These are phyloP conservation scores for Trichosporon coremiiforme DNA, from an alignment of 1,284 basidiomycete genomes.

Conservation along the genomic window DNA sequence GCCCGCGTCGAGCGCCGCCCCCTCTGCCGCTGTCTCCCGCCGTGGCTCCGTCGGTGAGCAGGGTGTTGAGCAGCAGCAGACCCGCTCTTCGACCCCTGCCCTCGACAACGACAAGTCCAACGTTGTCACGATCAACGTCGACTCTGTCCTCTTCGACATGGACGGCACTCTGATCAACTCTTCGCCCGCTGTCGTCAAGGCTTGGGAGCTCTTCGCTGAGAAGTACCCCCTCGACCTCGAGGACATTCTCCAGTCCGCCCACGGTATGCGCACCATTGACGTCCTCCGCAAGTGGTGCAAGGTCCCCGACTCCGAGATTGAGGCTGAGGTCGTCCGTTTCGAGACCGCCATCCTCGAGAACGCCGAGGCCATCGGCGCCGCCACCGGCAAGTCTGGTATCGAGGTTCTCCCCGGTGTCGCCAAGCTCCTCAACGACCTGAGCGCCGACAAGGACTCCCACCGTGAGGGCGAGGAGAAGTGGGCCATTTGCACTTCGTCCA, in stretches of 20 bases:
- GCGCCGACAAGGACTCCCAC: conserved; percentile 40
- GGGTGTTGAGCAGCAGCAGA: neutral
- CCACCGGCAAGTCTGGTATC: conserved; percentile 50
- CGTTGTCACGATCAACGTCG: conserved; percentile 56
- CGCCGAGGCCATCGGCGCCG: conserved; percentile 48
- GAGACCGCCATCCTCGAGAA: conserved; percentile 55
- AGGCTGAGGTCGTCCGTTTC: conserved; percentile 54
- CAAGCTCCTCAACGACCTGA: conserved; percentile 49
- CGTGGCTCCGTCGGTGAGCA: conserved; percentile 34
- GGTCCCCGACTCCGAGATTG: conserved; percentile 51
- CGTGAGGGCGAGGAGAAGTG: conserved; percentile 53
- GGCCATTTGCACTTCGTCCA: conserved; percentile 56
- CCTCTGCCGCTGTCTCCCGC: conserved; percentile 43
- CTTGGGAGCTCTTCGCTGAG: conserved; percentile 54
- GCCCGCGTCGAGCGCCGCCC: conserved; percentile 39
- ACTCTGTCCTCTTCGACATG: conserved; percentile 56
- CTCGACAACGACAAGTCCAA: conserved; percentile 63
- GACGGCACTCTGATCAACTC: conserved; percentile 56
- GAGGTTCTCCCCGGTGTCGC: conserved; percentile 55
- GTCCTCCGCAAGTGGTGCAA: conserved; percentile 56
- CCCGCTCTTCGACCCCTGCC: conserved; percentile 61
- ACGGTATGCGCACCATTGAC: conserved; percentile 56
- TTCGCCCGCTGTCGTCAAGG: conserved; percentile 53
- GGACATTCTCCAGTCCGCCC: conserved; percentile 52
- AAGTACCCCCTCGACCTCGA: conserved; percentile 54